Evolutionary conservation across 2,329 filamentous ascomycete species (phyloP).

Genomic region (Aspergillus sergii): DNA sequence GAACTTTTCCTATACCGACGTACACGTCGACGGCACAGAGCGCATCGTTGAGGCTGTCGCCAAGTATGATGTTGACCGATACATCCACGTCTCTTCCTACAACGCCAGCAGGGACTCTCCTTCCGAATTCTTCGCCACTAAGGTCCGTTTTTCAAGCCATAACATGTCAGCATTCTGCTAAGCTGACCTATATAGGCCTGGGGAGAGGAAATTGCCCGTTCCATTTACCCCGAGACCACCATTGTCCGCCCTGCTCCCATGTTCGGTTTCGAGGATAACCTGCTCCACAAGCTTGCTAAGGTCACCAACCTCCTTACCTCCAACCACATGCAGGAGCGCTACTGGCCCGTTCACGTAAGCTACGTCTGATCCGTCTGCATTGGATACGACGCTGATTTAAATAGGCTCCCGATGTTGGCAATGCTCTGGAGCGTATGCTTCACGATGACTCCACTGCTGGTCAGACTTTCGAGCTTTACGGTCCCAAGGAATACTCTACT

Average conservation of each 20-base stretch:
- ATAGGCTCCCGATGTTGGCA: conserved; percentile 84
- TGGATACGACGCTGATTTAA: conserved; percentile 19
- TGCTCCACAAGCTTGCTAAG: conserved; percentile 82
- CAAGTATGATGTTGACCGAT: conserved; percentile 97
- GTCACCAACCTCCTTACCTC: conserved; percentile 81
- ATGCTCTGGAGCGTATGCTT: conserved; percentile 85
- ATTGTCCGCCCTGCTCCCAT: conserved; percentile 92
- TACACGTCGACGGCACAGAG: conserved; percentile 89
- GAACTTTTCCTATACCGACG: conserved; percentile 92
- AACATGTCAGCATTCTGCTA: conserved; percentile 12
- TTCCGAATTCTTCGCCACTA: conserved; percentile 89
- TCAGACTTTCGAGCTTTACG: conserved; percentile 92
- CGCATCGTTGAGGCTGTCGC: conserved; percentile 91
- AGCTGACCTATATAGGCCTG: conserved; percentile 56
- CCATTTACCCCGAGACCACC: conserved; percentile 94
- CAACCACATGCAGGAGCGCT: conserved; percentile 91
- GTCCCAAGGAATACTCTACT: conserved; percentile 89
- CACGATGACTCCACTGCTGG: conserved; percentile 87
- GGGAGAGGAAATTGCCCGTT: conserved; percentile 80
- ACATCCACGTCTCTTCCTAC: conserved; percentile 94
- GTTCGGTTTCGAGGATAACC: conserved; percentile 92
- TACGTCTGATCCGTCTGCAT: neutral
- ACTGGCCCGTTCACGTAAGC: conserved; percentile 84
- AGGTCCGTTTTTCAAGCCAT: conserved; percentile 55
- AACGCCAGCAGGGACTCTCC: conserved; percentile 79